phyloP scores from a whole-genome alignment of 2,329 filamentous ascomycete genomes.

The Aspergillus terreus region DNA sequence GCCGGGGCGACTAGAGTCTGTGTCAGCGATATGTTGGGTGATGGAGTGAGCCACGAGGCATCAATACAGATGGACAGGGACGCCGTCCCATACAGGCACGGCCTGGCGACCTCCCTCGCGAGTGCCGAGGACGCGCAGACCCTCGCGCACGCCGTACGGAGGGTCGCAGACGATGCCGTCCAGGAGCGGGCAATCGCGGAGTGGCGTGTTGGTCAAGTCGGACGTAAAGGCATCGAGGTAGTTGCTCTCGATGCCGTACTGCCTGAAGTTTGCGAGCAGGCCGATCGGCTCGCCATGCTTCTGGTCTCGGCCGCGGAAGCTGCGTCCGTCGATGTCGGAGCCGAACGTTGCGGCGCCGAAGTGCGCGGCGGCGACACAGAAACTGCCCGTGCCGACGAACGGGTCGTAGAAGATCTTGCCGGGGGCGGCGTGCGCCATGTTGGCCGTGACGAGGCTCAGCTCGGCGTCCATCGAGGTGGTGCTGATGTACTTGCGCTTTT shows the following conservation, averaged over 20 bases:
- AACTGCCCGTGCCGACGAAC: slow-evolving; percentile 92
- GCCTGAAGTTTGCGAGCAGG: slow-evolving; percentile 70
- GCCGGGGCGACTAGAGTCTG: slow-evolving; percentile 49
- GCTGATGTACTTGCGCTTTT: slow-evolving; percentile 89
- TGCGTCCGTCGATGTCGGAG: slow-evolving; percentile 89
- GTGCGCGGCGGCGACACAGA: slow-evolving; percentile 83
- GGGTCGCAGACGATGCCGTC: slow-evolving; percentile 95
- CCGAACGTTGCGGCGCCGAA: slow-evolving; percentile 82
- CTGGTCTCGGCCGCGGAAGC: slow-evolving; percentile 66
- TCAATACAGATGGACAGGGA: slow-evolving; percentile 61
- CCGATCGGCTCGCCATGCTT: slow-evolving; percentile 43
- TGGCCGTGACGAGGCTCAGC: slow-evolving; percentile 84
- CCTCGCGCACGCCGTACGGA: slow-evolving; percentile 92
- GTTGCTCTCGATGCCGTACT: slow-evolving; percentile 66
- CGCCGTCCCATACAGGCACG: slow-evolving; percentile 64
- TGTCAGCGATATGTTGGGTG: slow-evolving; percentile 3
- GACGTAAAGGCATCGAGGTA: slow-evolving; percentile 79
- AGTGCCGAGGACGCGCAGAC: slow-evolving; percentile 78
- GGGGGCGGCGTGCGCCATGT: slow-evolving; percentile 76
- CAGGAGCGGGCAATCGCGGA: slow-evolving; percentile 60
- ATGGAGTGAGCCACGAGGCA: slow-evolving; percentile 21
- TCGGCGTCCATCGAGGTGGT: slow-evolving; percentile 98
- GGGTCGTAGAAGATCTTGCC: slow-evolving; percentile 91
- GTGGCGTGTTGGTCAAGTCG: slow-evolving; percentile 82
- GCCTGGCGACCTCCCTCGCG: slow-evolving; percentile 56